phyloP scores from a whole-genome alignment of 2,329 filamentous ascomycete genomes.

The Paecilomyces sp. region DNA sequence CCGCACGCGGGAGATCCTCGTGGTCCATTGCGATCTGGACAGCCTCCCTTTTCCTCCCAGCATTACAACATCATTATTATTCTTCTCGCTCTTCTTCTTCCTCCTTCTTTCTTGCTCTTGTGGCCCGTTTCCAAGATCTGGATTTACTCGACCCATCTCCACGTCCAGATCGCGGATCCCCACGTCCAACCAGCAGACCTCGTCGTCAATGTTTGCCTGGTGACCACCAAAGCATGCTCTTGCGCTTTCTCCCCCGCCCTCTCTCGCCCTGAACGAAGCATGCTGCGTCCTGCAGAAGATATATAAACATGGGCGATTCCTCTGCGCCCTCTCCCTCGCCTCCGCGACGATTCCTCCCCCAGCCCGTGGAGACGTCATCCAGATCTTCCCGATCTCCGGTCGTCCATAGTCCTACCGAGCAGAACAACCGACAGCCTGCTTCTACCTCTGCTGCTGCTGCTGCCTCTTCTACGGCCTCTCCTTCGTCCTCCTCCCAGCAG shows the following conservation, averaged over 20 bases:
- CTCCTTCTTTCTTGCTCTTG: too few species aligned
- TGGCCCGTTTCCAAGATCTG: too few species aligned
- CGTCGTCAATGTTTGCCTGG: background rate
- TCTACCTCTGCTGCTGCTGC: too few species aligned
- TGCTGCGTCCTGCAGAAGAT: background rate
- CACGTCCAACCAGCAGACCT: background rate
- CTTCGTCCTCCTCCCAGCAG: background rate
- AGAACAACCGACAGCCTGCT: too few species aligned
- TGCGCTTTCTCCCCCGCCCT: background rate
- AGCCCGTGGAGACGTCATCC: conserved; percentile 28
- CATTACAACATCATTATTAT: background rate
- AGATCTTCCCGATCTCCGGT: conserved; percentile 12
- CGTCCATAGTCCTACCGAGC: background rate
- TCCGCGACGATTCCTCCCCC: conserved; percentile 19
- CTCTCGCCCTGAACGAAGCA: background rate
- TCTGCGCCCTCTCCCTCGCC: conserved; percentile 11
- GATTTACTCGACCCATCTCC: too few species aligned
- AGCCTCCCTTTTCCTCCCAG: background rate
- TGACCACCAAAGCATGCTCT: background rate
- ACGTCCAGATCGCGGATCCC: too few species aligned
- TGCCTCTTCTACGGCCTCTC: too few species aligned
- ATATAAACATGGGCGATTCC: conserved; percentile 14
- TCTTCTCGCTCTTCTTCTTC: too few species aligned
- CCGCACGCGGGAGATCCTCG: background rate
- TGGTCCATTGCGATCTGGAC: background rate